Evolutionary conservation across 2,329 filamentous ascomycete genomes (phyloP).

Genomic region (Cyphellophora europaea): DNA sequence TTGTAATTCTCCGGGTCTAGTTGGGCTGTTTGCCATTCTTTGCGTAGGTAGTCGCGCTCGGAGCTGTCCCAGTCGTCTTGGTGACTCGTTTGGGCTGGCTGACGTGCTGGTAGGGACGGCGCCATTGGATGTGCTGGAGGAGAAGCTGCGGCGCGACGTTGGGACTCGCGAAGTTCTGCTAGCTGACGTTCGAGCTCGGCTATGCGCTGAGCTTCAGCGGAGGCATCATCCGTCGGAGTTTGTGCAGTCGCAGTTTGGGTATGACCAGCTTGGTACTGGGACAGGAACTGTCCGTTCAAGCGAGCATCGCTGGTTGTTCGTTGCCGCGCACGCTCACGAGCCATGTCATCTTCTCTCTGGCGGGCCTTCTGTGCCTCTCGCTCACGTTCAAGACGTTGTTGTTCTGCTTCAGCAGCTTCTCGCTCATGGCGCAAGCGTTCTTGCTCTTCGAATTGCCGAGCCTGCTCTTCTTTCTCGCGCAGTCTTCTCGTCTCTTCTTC

Average conservation of each 20-base stretch:
- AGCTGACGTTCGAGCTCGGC: constrained; percentile 69
- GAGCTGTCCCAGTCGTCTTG: constrained; percentile 51
- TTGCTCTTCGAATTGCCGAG: constrained; percentile 36
- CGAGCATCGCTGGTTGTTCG: constrained; percentile 55
- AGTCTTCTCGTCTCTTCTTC: constrained; percentile 34
- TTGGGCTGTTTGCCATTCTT: constrained; percentile 43
- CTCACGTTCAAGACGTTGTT: constrained; percentile 36
- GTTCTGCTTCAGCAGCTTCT: constrained; percentile 33
- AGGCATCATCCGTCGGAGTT: constrained; percentile 21
- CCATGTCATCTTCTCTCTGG: constrained; percentile 58
- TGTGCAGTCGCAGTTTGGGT: constrained; percentile 30
- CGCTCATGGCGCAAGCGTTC: constrained; percentile 36
- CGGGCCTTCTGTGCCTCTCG: constrained; percentile 60
- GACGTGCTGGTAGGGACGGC: background rate
- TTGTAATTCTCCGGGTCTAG: constrained; percentile 8
- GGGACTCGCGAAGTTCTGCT: constrained; percentile 57
- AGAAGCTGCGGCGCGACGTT: constrained; percentile 31
- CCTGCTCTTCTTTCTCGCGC: constrained; percentile 34
- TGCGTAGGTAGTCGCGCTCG: constrained; percentile 50
- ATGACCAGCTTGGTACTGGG: constrained; percentile 70
- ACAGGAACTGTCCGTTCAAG: constrained; percentile 74
- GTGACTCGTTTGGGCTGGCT: constrained; percentile 29
- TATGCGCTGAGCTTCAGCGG: constrained; percentile 56
- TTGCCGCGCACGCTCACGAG: constrained; percentile 55
- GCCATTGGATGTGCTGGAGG: background rate